Evolutionary conservation across 768 basidiomycete genomes (phyloP), one percentile per base, ranked within the genome.

Genomic region (Exidia glandulosa): DNA sequence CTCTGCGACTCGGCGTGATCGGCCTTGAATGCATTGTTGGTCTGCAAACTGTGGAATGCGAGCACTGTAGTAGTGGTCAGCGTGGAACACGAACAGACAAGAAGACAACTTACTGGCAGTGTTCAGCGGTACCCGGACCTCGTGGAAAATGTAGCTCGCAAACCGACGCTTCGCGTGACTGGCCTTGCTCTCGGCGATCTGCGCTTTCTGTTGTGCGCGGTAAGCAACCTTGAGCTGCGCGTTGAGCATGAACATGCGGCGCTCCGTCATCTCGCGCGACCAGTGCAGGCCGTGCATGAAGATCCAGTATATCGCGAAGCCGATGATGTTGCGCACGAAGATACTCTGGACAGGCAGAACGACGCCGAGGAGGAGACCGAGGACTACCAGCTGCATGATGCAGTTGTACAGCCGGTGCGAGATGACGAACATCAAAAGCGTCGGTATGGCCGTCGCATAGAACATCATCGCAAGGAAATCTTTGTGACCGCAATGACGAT

Each of bases 181-280:
- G 10, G 82, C 82, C 60, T 81, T 83, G 55, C 82, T 77, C 69
- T 89, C 88, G 63, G 87, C 86, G 50, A 89, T 77, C 69, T 90
- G 88, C 5, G 88, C 88, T 57, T 83, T 69, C 62, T 79, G 77
- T 7, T 73, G 74, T 9, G 76, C 77, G 69, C 83, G 66, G 67
- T 79, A 89, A 62, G 87, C 85, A 2, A 83, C 76, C 70, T 90
- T 90, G 62, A 90, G 79, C 71, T 89, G 87, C 66, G 85, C 82
- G 23, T 88, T 80, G 59, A 87, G 74, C 12, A 81, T 81, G 70
- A 84, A 87, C 48, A 88, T 74, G 32, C 85, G 78, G 37, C 88
- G 75, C 66, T 88, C 85, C 25, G 81, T 67, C 65, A 57, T 60
- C 30, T 60, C 59, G 32, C 59, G 50, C 4, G 59, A 27, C 52